Base-by-base conservation (phyloP, 257 asterid species). In the Galeopsis tetrahit region DNA sequence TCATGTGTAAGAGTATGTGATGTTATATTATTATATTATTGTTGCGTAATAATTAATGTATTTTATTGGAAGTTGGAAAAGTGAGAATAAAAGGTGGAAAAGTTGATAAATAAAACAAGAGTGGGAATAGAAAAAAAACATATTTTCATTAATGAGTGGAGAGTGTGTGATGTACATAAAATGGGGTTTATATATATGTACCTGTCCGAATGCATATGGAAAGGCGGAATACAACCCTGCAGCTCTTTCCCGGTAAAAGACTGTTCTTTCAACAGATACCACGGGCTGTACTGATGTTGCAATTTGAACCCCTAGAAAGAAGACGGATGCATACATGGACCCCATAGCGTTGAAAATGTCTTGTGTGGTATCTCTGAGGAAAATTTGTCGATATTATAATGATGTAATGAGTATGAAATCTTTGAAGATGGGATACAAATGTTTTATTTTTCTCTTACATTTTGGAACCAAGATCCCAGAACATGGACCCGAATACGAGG, bases 161-260 rank as follows among this genome's bases (percentile, higher is more conserved):
- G 28, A 21, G 28, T 21, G 28, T 21, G 28, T 21, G 28, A 21
- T 21, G 28, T 21, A 21, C 28, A 21, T 21, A 21, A 21, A 21
- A 21, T 21, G 28, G 28, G 28, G 28, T 21, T 21, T 21, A 21
- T 21, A 21, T 21, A 21, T 21, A 21, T 21, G 28, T 21, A 84
- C 89, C 84, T 81, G 89, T 46, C 81, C 86, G 28, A 84, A 68
- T 49, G 89, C 89, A 70, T 79, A 84, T 6, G 89, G 86, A 38
- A 84, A 49, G 55, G 89, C 86, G 2, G 89, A 84, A 39, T 81
- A 84, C 81, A 84, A 67, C 36, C 89, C 89, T 14, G 86, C 89
- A 3, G 89, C 89, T 59, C 73, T 71, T 65, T 84, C 89, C n/a
- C 86, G 61, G 63, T 84, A 84, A 53, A 79, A 84, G 34, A 77